These are phyloP conservation scores for Gleditsia sinensis DNA, from an alignment of 306 rosid genomes.

Conservation along the genomic window DNA sequence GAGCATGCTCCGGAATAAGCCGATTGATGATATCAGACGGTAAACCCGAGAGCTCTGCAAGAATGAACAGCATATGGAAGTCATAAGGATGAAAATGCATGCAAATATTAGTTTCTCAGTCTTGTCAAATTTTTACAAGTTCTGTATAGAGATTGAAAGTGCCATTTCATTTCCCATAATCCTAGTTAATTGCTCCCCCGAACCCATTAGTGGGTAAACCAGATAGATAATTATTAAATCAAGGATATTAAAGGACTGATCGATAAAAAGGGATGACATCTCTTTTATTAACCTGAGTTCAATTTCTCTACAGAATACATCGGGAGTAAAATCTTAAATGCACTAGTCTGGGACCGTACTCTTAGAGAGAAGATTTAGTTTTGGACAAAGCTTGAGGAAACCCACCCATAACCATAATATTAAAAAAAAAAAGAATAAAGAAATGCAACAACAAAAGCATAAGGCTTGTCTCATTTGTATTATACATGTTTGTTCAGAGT, in stretches of 20 bases:
- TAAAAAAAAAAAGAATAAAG: background rate
- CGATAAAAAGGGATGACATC: no score
- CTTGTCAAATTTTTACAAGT: background rate
- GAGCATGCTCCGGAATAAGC: slow-evolving; percentile 96
- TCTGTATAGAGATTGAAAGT: background rate
- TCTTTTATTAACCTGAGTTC: no score
- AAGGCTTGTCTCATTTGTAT: slow-evolving; percentile 2
- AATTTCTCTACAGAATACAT: no score
- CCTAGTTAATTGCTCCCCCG: background rate
- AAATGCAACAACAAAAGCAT: background rate
- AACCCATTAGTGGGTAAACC: background rate
- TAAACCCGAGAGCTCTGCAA: slow-evolving; percentile 84
- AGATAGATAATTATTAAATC: background rate
- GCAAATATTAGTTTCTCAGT: background rate
- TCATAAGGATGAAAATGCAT: background rate
- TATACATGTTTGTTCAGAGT: background rate
- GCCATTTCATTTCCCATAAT: background rate
- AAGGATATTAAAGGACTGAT: background rate
- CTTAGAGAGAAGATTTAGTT: no score
- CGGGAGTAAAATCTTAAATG: no score
- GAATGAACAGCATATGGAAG: slow-evolving; percentile 2
- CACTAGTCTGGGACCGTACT: no score
- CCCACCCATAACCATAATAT: no score
- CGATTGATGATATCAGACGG: slow-evolving; percentile 68
- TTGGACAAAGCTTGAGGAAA: no score